These are phyloP conservation scores for Isoetes engelmannii DNA, from an alignment of 83 land plant species.

Conservation along the genomic window DNA sequence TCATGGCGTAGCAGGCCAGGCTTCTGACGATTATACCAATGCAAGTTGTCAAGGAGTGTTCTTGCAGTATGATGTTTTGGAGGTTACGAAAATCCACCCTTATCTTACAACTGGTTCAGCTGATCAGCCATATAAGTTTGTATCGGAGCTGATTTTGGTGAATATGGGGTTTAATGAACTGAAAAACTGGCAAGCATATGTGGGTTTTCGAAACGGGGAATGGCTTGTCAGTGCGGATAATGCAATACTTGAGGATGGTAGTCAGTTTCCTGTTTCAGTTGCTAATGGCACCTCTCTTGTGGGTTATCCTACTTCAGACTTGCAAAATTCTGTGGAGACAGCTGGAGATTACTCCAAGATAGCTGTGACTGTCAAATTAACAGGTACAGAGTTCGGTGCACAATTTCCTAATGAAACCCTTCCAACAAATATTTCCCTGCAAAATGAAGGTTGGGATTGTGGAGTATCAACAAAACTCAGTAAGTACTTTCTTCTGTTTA, in stretches of 20 bases:
- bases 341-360: slow-evolving; percentile 66
- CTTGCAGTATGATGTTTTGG: no score
- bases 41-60: no score
- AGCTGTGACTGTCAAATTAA: slow-evolving; percentile 31
- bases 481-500: slow-evolving; percentile 16
- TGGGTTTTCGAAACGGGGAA: slow-evolving; percentile 62
- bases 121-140: slow-evolving; percentile 63
- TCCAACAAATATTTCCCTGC: slow-evolving; percentile 57
- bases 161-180: slow-evolving; percentile 52
- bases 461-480: slow-evolving; percentile 24
- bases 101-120: neutral
- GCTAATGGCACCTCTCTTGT: slow-evolving; percentile 49
- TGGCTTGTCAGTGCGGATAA: slow-evolving; percentile 46
- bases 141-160: slow-evolving; percentile 32
- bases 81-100: no score
- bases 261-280: slow-evolving; percentile 49
- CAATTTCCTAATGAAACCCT: slow-evolving; percentile 38
- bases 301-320: slow-evolving; percentile 49
- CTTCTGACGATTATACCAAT: no score
- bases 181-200: slow-evolving; percentile 48
- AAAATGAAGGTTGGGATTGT: slow-evolving; percentile 57
- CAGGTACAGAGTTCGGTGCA: slow-evolving; percentile 80
- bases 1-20: no score
- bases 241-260: slow-evolving; percentile 44
- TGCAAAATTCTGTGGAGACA: slow-evolving; percentile 71